phyloP scores from a whole-genome alignment of 345 rosid genomes.

The Mangifera indica region DNA sequence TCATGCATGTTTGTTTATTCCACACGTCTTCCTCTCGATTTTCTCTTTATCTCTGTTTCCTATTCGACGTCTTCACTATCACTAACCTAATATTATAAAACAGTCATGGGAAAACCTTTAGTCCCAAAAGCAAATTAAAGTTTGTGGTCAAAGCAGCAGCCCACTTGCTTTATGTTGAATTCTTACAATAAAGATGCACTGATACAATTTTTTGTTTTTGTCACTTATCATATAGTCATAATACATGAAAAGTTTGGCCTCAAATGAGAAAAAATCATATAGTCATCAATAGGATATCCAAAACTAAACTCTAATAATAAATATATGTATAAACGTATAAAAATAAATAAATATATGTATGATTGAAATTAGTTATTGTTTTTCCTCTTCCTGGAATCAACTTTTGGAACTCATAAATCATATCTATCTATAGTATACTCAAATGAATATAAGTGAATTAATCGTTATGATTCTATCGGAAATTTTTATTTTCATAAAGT shows the following conservation, averaged over 20 bases:
- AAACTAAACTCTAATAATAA: too few relatives aligned
- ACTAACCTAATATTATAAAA: neutral
- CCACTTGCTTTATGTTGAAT: neutral
- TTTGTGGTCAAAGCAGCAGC: constrained; percentile 9
- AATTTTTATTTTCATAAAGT: too few relatives aligned
- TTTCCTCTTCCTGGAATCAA: too few relatives aligned
- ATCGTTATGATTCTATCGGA: too few relatives aligned
- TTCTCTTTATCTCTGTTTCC: neutral
- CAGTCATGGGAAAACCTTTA: neutral
- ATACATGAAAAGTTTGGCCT: neutral
- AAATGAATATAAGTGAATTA: too few relatives aligned
- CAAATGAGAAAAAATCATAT: neutral
- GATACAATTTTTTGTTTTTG: neutral
- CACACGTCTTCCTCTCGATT: constrained; percentile 6
- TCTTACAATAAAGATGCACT: constrained; percentile 4
- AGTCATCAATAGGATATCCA: too few relatives aligned
- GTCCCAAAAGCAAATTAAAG: constrained; percentile 7
- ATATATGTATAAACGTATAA: too few relatives aligned
- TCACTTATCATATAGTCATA: constrained; percentile 11
- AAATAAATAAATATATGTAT: too few relatives aligned
- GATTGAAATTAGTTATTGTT: too few relatives aligned
- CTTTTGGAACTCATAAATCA: too few relatives aligned
- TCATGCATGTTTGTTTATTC: neutral
- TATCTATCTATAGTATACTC: too few relatives aligned
- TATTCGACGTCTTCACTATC: neutral